These are phyloP conservation scores for Cercis canadensis DNA, from an alignment of 306 rosid genomes.

Conservation along the genomic window DNA sequence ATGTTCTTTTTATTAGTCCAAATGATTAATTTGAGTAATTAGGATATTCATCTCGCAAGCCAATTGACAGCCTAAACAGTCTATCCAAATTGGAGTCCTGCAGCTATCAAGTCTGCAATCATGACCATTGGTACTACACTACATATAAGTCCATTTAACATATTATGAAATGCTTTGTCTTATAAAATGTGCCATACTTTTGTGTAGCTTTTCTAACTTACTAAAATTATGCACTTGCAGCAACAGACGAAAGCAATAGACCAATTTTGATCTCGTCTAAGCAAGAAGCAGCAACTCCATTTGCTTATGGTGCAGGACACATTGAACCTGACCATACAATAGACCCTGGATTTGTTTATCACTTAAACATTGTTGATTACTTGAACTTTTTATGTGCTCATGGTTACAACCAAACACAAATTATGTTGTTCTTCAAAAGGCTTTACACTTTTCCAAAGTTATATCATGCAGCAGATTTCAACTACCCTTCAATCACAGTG, in stretches of 20 bases:
- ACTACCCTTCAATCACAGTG: slow-evolving; percentile 66
- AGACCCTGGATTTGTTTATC: slow-evolving; percentile 69
- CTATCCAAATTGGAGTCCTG: slow-evolving; percentile 67
- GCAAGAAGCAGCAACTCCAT: slow-evolving; percentile 44
- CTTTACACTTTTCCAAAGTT: slow-evolving; percentile 37
- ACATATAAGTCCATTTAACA: too few relatives aligned
- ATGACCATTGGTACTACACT: slow-evolving; percentile 60
- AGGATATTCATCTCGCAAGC: too few relatives aligned
- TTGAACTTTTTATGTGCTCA: slow-evolving; percentile 65
- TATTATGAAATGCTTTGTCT: too few relatives aligned
- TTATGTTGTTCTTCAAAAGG: slow-evolving; percentile 14
- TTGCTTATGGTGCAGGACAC: slow-evolving; percentile 64
- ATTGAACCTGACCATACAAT: slow-evolving; percentile 56
- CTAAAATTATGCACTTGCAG: slow-evolving; percentile 30
- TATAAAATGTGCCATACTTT: too few relatives aligned
- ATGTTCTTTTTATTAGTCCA: too few relatives aligned
- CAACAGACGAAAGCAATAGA: slow-evolving; percentile 41
- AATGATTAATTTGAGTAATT: too few relatives aligned
- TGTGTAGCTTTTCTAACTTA: not conserved
- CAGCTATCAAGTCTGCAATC: slow-evolving; percentile 68
- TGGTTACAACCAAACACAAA: slow-evolving; percentile 41
- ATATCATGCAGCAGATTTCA: slow-evolving; percentile 44
- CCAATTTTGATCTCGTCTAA: slow-evolving; percentile 36
- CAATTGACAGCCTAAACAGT: too few relatives aligned
- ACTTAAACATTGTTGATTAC: slow-evolving; percentile 50